Percentiles rank a stretch among this genome's conserved stretches.
These are phyloP conservation scores for Moesziomyces antarcticus DNA, from an alignment of 1,284 basidiomycete species.

Conservation along the genomic window DNA sequence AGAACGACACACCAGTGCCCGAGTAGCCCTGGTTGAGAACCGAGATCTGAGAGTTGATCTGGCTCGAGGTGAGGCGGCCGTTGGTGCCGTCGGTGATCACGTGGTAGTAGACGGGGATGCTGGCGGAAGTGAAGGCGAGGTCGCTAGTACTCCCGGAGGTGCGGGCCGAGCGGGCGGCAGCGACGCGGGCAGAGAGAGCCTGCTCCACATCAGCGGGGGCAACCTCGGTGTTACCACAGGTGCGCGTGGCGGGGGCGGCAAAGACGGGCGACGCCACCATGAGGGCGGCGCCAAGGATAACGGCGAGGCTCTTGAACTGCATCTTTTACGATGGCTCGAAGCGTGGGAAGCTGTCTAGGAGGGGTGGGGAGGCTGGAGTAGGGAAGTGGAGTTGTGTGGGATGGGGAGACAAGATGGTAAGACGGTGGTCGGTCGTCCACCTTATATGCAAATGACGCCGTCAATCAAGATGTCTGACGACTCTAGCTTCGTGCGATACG, in stretches of 20 bases:
- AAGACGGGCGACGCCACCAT: conserved; percentile 19
- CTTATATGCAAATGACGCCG: too few relatives aligned
- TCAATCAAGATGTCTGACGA: too few relatives aligned
- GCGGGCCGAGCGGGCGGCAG: conserved; percentile 1
- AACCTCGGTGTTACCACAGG: conserved; percentile 21
- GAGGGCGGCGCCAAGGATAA: conserved; percentile 18
- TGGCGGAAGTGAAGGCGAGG: conserved; percentile 16
- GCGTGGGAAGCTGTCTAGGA: neutral
- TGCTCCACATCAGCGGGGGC: conserved; percentile 24
- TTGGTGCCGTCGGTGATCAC: conserved; percentile 47
- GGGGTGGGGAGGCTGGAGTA: too few relatives aligned
- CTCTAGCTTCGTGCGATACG: too few relatives aligned
- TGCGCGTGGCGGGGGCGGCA: conserved; percentile 11
- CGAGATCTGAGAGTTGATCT: conserved; percentile 70
- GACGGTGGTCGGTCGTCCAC: too few relatives aligned
- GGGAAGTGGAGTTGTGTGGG: neutral
- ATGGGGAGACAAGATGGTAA: neutral
- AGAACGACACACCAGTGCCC: conserved; percentile 70
- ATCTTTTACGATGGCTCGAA: conserved; percentile 5
- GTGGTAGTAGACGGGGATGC: conserved; percentile 49
- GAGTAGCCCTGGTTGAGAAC: conserved; percentile 72
- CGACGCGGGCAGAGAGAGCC: conserved; percentile 16
- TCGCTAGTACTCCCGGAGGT: conserved; percentile 1
- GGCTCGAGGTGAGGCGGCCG: conserved; percentile 27
- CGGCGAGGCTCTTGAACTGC: conserved; percentile 32